phyloP scores from a whole-genome alignment of 2,329 filamentous ascomycete species.

The Penicillium freii region DNA sequence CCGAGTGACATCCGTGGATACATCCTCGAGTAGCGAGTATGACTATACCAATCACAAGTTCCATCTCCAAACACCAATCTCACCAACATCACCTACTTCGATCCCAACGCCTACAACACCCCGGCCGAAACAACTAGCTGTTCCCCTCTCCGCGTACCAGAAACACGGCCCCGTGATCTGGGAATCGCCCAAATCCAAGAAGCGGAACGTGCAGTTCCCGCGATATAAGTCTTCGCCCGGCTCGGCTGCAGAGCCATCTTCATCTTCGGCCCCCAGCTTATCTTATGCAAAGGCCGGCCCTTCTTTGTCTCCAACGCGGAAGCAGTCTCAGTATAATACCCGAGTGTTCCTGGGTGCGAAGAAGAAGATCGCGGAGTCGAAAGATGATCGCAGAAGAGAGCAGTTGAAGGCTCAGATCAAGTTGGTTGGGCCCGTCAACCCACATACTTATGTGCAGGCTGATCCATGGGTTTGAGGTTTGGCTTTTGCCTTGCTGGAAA shows the following conservation, averaged over 20 bases:
- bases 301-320: conserved; percentile 21
- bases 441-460: conserved; percentile 23
- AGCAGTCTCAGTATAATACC: conserved; percentile 26
- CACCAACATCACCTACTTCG: conserved; percentile 3
- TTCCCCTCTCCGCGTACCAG: conserved; percentile 39
- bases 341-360: conserved; percentile 32
- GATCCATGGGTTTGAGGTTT: conserved; percentile 33
- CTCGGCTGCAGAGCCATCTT: background rate
- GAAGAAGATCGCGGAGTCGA: conserved; percentile 34
- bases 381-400: conserved; percentile 37
- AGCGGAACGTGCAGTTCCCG: conserved; percentile 24
- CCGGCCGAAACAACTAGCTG: conserved; percentile 30
- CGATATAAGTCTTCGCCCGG: conserved; percentile 7
- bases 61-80: conserved; percentile 6
- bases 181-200: conserved; percentile 31
- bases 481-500: background rate
- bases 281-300: conserved; percentile 12
- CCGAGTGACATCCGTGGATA: background rate
- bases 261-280: conserved; percentile 9
- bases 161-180: conserved; percentile 38
- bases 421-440: conserved; percentile 39
- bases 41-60: conserved; percentile 6
- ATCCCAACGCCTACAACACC: conserved; percentile 9
- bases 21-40: background rate
- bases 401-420: conserved; percentile 44